A percentile compares a stretch with the other conserved stretches of the same genome.
Evolutionary conservation across 2,329 filamentous ascomycete genomes (phyloP).

Genomic region (Penicillium sp.): DNA sequence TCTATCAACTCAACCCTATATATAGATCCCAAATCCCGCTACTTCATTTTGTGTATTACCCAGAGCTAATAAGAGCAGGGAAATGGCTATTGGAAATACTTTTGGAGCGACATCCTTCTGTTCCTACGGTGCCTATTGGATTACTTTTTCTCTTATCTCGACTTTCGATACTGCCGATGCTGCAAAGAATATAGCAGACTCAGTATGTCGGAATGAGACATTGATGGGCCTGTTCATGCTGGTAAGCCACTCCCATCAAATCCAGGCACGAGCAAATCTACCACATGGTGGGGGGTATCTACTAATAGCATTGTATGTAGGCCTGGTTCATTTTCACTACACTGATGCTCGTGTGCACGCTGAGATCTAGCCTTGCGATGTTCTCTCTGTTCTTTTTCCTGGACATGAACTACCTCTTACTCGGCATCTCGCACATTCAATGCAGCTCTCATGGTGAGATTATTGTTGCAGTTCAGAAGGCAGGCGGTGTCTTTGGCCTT

Average conservation of each 20-base stretch:
- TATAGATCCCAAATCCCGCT: too few species aligned
- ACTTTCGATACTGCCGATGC: slow-evolving; percentile 6
- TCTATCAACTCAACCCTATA: neutral
- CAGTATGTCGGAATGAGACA: slow-evolving; percentile 8
- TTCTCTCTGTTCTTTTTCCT: slow-evolving; percentile 19
- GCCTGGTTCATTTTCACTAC: slow-evolving; percentile 21
- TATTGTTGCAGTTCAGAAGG: slow-evolving; percentile 5
- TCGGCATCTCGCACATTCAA: slow-evolving; percentile 15
- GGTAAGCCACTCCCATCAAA: slow-evolving; percentile 5
- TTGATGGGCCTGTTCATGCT: slow-evolving; percentile 16
- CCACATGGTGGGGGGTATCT: neutral
- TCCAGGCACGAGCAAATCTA: neutral
- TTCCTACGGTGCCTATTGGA: slow-evolving; percentile 19
- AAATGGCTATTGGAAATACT: slow-evolving; percentile 18
- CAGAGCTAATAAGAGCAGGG: slow-evolving; percentile 6
- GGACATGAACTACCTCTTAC: slow-evolving; percentile 19
- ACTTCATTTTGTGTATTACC: neutral
- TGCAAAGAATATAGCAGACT: neutral
- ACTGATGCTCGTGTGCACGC: slow-evolving; percentile 17
- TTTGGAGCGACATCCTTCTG: slow-evolving; percentile 18
- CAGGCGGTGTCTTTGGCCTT: slow-evolving; percentile 14
- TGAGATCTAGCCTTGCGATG: slow-evolving; percentile 16
- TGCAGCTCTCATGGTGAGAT: slow-evolving; percentile 5
- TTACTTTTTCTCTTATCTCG: slow-evolving; percentile 13
- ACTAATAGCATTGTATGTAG: slow-evolving; percentile 1